Evolutionary conservation across 257 asterid genomes (phyloP), one percentile per base, ranked within the genome.

Genomic region (Cynanchum wilfordii): DNA sequence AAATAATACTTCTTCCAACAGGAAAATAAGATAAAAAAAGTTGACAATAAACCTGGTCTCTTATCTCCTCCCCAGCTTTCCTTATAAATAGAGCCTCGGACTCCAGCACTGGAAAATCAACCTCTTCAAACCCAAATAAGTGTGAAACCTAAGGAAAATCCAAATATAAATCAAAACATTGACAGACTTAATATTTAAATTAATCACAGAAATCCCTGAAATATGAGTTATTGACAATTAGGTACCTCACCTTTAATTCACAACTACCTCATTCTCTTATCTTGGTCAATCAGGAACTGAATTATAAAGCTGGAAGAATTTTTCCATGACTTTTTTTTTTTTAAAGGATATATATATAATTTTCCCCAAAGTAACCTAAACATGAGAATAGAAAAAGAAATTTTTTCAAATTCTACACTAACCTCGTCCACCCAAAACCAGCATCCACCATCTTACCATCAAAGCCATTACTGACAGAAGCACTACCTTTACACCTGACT

Each of bases 31-130:
- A 40, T 20, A 67, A 67, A 3, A 20, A 25, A 42, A 4, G n/a
- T 42, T 3, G 25, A 36, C 6, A 19, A 50, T 68, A 76, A 82
- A 91, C 98, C 98, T 95, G 98, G 79, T 92, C 97, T 78, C 86
- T 89, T 29, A 95, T 95, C 83, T 95, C 97, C 84, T 95, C 99
- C 72, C 99, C 99, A 82, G 95, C 99, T 81, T 95, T 95, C 83
- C 99, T 89, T 27, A 95, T 82, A 82, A 81, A 95, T 75, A 95
- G 81, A 19, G 97, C 95, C 84, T 92, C 98, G 0, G 99, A 87
- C 82, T 95, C 99, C 62, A 95, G 87, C 58, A 95, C 96, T 1
- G 99, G 99, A 82, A 87, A 92, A 84, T 95, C 98, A 80, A 95
- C 89, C 83, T 95, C 99, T 87, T 95, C 98, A 66, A 91, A 95